Percentiles rank a stretch among this genome's conserved stretches.
Conservation (phyloP, 352 stramenopile genomes). For the Aphanomyces cochlioides region DNA sequence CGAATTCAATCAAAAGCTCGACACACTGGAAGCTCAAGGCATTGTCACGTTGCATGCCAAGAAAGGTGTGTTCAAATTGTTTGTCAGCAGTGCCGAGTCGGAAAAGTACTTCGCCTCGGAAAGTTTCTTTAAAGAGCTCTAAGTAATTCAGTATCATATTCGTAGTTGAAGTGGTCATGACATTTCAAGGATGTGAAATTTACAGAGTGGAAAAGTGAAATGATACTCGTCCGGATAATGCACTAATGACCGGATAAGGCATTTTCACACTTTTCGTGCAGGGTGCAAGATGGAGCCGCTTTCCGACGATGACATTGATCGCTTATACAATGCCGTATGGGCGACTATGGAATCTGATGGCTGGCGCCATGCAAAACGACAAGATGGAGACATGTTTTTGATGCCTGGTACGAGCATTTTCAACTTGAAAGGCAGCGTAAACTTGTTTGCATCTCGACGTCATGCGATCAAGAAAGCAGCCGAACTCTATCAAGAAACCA, state of each 20-base stretch:
- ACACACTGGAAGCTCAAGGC: slow-evolving; percentile 65
- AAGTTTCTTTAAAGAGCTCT: slow-evolving; percentile 63
- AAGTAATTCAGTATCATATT: slow-evolving; percentile 4
- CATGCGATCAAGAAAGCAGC: neutral
- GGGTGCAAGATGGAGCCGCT: too few relatives aligned
- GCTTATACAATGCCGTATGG: neutral
- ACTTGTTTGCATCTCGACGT: neutral
- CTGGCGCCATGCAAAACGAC: neutral
- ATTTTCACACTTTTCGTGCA: too few relatives aligned
- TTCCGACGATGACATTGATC: neutral
- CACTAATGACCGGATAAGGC: too few relatives aligned
- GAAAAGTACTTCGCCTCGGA: slow-evolving; percentile 69
- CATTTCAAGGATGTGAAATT: too few relatives aligned
- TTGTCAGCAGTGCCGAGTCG: slow-evolving; percentile 60
- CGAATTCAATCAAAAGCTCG: slow-evolving; percentile 65
- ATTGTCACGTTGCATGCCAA: slow-evolving; percentile 59
- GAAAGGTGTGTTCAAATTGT: slow-evolving; percentile 72
- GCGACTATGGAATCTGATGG: neutral
- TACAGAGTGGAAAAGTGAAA: too few relatives aligned
- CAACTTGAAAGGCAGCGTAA: neutral
- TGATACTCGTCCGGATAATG: too few relatives aligned
- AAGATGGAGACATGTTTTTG: neutral
- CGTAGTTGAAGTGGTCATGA: neutral
- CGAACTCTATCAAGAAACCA: neutral
- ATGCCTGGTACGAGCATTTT: neutral